Conservation (phyloP, 78 protist genomes). For the Dictyostelium firmibasis region DNA sequence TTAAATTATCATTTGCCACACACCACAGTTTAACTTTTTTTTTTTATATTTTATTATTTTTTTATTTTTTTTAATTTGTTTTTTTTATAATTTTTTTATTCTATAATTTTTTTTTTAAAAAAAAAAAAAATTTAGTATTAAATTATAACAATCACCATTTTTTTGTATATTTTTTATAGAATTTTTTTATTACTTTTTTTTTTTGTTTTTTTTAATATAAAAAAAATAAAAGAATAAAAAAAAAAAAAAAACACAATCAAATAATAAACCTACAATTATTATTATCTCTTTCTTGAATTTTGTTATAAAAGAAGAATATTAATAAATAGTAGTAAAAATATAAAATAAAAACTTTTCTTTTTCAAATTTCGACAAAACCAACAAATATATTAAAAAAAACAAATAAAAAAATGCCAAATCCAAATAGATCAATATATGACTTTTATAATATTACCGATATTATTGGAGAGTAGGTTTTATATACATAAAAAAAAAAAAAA, state of each 20-base stretch:
- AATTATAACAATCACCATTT: background rate
- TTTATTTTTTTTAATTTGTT: background rate
- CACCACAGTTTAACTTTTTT: background rate
- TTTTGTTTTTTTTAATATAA: no score
- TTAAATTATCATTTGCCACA: background rate
- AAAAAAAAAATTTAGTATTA: background rate
- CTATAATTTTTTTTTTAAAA: background rate
- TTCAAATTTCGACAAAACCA: no score
- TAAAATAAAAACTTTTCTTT: background rate
- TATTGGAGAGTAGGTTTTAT: conserved; percentile 64
- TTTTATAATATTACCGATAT: conserved; percentile 64
- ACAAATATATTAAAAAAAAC: background rate
- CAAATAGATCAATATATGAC: conserved; percentile 44
- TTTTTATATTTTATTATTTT: background rate
- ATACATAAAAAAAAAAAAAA: background rate
- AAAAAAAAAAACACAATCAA: background rate
- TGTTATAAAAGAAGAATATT: background rate
- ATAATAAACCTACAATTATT: background rate
- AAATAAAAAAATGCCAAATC: background rate
- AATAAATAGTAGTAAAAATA: background rate
- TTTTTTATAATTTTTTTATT: background rate
- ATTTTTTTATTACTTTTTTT: background rate
- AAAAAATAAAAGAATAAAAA: background rate
- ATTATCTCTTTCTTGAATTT: background rate
- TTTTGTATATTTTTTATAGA: background rate